A percentile compares a stretch with the other conserved stretches of the same genome.
Conservation (phyloP, 257 asterid species). For the Forsythia suspensa region DNA sequence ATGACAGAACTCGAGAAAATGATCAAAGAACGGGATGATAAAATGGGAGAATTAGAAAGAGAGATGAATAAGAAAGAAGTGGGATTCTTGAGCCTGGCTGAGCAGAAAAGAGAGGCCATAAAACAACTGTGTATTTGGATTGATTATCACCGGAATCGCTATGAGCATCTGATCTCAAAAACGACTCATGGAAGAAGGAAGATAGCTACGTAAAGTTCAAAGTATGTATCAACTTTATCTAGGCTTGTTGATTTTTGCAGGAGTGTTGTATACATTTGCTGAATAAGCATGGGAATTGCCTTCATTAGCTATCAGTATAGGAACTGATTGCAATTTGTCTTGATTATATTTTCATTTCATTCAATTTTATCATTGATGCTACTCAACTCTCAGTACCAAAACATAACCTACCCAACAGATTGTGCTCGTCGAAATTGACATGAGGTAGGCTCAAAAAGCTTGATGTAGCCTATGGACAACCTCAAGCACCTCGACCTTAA, state of each 20-base stretch:
- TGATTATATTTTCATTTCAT: slow-evolving; percentile 20
- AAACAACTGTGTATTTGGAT: slow-evolving; percentile 74
- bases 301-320: slow-evolving; percentile 10
- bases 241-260: background rate
- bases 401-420: background rate
- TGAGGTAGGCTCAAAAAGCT: background rate
- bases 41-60: background rate
- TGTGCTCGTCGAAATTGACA: background rate
- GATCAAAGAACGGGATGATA: slow-evolving; percentile 43
- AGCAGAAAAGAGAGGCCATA: slow-evolving; percentile 87
- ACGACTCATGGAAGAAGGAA: slow-evolving; percentile 44
- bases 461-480: too few relatives aligned
- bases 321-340: slow-evolving; percentile 10
- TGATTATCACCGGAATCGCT: slow-evolving; percentile 73
- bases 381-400: background rate
- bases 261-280: background rate
- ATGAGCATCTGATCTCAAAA: slow-evolving; percentile 57
- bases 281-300: slow-evolving; percentile 1
- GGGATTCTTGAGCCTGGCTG: slow-evolving; percentile 53
- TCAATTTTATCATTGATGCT: slow-evolving; percentile 4
- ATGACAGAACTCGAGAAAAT: slow-evolving; percentile 37
- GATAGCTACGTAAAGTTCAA: slow-evolving; percentile 34
- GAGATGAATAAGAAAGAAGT: slow-evolving; percentile 57
- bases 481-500: background rate
- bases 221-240: background rate